phyloP scores from a whole-genome alignment of 495 filamentous ascomycete species.

The Tuber melanosporum region DNA sequence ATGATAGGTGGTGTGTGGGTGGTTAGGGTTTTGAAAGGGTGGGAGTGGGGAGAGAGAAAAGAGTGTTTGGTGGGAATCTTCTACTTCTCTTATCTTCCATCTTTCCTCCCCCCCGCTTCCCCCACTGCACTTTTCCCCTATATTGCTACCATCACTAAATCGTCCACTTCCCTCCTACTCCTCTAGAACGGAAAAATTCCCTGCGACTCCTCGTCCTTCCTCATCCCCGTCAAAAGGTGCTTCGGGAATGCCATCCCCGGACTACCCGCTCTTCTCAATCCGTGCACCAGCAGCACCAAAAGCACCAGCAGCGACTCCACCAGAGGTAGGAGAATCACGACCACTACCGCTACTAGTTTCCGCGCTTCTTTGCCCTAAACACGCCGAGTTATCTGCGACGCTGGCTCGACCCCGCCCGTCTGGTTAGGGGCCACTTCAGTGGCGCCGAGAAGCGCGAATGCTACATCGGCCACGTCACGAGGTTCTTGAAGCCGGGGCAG shows the following conservation, averaged over 20 bases:
- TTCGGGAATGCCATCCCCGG: not conserved
- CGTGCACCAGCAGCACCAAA: not conserved
- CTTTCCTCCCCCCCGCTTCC: not conserved
- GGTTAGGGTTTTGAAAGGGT: not conserved
- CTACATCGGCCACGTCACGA: not conserved
- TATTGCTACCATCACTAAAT: not conserved
- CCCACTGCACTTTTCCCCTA: not conserved
- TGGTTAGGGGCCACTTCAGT: not conserved
- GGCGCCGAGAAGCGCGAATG: not conserved
- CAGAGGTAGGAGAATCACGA: not conserved
- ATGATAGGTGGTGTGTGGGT: not conserved
- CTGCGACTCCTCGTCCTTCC: not conserved
- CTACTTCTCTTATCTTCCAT: not conserved
- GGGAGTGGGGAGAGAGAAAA: not conserved
- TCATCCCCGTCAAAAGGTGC: not conserved
- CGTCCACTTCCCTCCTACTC: not conserved
- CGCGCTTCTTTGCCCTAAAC: not conserved
- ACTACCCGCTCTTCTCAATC: not conserved
- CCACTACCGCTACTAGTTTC: not conserved
- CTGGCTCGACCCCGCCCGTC: not conserved
- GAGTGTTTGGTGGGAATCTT: not conserved
- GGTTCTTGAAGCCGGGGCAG: not conserved
- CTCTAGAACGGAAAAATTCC: not conserved
- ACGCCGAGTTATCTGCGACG: not conserved
- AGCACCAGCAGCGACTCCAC: not conserved